Evolutionary conservation across 805 yeast species (phyloP).

Genomic region (Candida maris): DNA sequence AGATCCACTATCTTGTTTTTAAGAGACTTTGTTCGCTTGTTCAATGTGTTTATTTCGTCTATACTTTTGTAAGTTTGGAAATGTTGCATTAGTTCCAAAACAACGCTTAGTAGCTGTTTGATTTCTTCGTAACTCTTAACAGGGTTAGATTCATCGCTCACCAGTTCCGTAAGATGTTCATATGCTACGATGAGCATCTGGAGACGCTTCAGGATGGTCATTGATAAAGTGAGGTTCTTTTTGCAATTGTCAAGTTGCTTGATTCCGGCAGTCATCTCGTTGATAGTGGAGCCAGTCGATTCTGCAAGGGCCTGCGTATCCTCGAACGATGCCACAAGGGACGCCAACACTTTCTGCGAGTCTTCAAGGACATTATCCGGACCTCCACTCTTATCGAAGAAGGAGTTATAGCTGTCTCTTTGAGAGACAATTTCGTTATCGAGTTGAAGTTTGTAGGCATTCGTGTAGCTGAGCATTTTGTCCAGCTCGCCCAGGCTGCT

Average conservation of each 20-base stretch:
- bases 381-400: conserved; percentile 16
- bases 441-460: conserved; percentile 47
- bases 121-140: conserved; percentile 48
- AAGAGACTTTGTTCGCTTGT: conserved; percentile 53
- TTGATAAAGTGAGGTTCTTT: conserved; percentile 74
- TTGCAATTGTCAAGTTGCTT: conserved; percentile 78
- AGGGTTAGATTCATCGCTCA: conserved; percentile 29
- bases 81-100: conserved; percentile 64
- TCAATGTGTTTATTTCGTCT: conserved; percentile 68
- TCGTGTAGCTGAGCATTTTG: conserved; percentile 45
- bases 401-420: conserved; percentile 32
- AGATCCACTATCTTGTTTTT: conserved; percentile 64
- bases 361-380: conserved; percentile 24
- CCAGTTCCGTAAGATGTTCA: conserved; percentile 50
- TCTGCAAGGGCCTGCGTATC: conserved; percentile 46
- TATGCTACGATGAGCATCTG: conserved; percentile 82
- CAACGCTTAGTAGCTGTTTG: conserved; percentile 61
- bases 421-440: conserved; percentile 41
- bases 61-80: conserved; percentile 81
- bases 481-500: conserved; percentile 50
- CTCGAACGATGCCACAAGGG: conserved; percentile 42
- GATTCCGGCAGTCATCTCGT: conserved; percentile 71
- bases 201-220: conserved; percentile 81
- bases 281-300: conserved; percentile 58
- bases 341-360: conserved; percentile 33